Evolutionary conservation across 176 grass and related monocot species (phyloP), one percentile per base, ranked within the genome.

Genomic region (Chloris gayana): DNA sequence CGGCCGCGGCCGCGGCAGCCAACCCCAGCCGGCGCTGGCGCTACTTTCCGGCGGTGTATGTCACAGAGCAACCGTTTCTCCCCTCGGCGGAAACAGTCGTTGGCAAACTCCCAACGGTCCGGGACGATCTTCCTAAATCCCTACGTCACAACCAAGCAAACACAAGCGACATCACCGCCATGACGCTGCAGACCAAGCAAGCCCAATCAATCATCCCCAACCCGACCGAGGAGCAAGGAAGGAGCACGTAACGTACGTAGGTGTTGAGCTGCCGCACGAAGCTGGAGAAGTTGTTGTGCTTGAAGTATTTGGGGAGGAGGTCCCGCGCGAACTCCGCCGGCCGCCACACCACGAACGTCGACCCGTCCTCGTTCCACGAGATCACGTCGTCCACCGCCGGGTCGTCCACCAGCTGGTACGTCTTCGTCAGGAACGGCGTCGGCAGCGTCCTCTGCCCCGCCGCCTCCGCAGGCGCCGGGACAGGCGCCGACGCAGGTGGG

Each of bases 281-380:
- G 83, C 95, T 94, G 38, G 95, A 98, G 89, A 98, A 98, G 42
- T 98, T 98, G 61, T 94, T 98, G 88, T 98, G 95, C 92, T 98
- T 98, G 90, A 98, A 98, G 67, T 94, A 94, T 31, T 92, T 94
- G 2, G 95, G 95, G 26, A 98, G 89, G 27, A 98, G 86, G 75
- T 98, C 96, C 10, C 90, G 75, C 1, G 95, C 84, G 74, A 98
- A 98, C 85, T 98, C 96, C 17, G 95, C 88, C 26, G 92, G 96
- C 0, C 92, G 81, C 96, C 96, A 98, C 70, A 98, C 96, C 13
- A 98, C 79, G 81, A 98, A 98, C 26, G 92, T 89, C 22, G 90
- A 89, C 31, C 96, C 96, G 66, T 95, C 92, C 39, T 93, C 90
- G 80, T 81, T 87, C 96, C 96, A 98, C 26, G 96, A 95, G 70